Evolutionary conservation across 257 asterid genomes (phyloP), one percentile per base, ranked within the genome.

Genomic region (Fraxinus excelsior): DNA sequence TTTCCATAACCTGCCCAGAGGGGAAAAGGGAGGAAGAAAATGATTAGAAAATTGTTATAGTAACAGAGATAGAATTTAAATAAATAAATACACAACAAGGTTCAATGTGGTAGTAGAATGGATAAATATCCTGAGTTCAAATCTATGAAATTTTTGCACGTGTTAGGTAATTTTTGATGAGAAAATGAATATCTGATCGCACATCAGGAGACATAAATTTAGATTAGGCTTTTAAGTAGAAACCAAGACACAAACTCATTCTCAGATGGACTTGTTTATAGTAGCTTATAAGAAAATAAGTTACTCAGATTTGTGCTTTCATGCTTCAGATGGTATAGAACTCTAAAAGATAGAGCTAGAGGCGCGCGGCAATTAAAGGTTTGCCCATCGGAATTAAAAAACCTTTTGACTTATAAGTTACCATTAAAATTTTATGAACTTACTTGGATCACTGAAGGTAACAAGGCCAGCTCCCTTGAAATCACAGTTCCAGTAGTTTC

Each of bases 401-500:
- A 58, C 77, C 28, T 14, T 25, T 14, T 25, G 18, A 13, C 13
- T 56, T 3, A 25, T 56, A 23, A 28, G 13, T 14, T 35, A 40
- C 8, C 31, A 44, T 5, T 19, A 34, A 67, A 53, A 19, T 38
- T 18, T 5, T 0, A 46, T 16, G 18, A 75, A 78, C 85, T 82
- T 85, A 88, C 93, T 87, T 35, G 96, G 96, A 85, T 88, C 89
- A 42, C 84, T 84, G 78, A 87, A 84, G 11, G 93, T 88, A 16
- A 88, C 90, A 32, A 90, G 83, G 2, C 91, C 92, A 79, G 93
- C 82, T 44, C 87, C 88, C 56, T 87, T 85, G 77, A 90, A 90
- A 21, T 90, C 93, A 70, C 96, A 90, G 19, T 88, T 88, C 91
- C 93, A 88, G 71, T 87, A 85, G 58, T 88, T 86, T 70, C 92